phyloP scores from a whole-genome alignment of 2,329 filamentous ascomycete genomes.

The Monosporascus ibericus region DNA sequence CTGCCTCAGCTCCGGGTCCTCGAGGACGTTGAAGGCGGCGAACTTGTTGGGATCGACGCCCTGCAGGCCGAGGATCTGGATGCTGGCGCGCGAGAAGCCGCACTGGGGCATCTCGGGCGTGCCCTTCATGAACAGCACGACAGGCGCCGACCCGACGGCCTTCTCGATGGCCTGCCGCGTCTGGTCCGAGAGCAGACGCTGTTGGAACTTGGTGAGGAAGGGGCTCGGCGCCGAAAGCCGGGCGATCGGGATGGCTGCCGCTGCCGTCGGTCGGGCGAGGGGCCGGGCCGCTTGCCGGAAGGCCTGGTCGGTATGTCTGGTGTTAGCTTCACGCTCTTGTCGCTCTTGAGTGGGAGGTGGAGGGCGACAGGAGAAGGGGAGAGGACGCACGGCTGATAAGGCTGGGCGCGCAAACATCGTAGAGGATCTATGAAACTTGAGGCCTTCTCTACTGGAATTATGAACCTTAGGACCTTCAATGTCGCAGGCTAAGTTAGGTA shows the following conservation, averaged over 20 bases:
- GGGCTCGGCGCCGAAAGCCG: constrained; percentile 14
- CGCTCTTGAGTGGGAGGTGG: neutral
- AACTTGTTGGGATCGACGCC: constrained; percentile 95
- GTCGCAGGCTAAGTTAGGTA: too few species aligned
- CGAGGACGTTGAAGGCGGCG: constrained; percentile 94
- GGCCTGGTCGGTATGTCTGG: constrained; percentile 24
- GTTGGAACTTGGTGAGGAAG: constrained; percentile 31
- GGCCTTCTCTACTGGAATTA: too few species aligned
- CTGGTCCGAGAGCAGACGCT: constrained; percentile 72
- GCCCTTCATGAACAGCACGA: constrained; percentile 99
- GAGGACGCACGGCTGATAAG: neutral
- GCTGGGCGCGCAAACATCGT: neutral
- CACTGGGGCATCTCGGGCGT: constrained; percentile 94
- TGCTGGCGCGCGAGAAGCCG: constrained; percentile 89
- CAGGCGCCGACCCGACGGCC: constrained; percentile 78
- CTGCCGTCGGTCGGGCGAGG: constrained; percentile 13
- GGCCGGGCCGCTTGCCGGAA: constrained; percentile 39
- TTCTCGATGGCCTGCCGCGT: constrained; percentile 83
- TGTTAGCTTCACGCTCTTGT: neutral
- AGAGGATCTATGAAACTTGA: neutral
- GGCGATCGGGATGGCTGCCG: constrained; percentile 1
- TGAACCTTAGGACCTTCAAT: too few species aligned
- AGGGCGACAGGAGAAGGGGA: neutral
- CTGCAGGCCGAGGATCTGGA: constrained; percentile 91
- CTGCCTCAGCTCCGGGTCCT: constrained; percentile 78